Evolutionary conservation across 1,284 basidiomycete species (phyloP).

Genomic region (Leccinum olivaceoglutinosum): DNA sequence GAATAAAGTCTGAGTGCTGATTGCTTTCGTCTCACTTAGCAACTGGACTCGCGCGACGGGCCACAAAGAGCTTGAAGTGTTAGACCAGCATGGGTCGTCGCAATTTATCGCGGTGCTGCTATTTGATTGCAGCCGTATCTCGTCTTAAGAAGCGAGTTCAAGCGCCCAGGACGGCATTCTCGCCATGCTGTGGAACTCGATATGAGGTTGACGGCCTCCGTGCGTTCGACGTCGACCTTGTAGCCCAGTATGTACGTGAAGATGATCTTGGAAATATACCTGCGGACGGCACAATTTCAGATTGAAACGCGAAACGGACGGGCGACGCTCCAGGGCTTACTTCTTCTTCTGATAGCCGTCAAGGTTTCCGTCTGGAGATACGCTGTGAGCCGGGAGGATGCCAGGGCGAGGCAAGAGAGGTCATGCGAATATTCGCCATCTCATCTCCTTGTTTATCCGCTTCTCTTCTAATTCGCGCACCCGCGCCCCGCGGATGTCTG

Average conservation of each 20-base stretch:
- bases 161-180: too few species aligned
- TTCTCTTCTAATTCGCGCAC: constrained; percentile 93
- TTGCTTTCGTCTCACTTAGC: too few species aligned
- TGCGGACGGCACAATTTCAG: constrained; percentile 28
- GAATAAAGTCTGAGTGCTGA: too few species aligned
- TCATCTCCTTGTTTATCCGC: constrained; percentile 91
- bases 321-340: constrained; percentile 44
- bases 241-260: constrained; percentile 99
- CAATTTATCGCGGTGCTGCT: too few species aligned
- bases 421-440: constrained; percentile 93
- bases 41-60: too few species aligned
- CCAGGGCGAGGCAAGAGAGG: constrained; percentile 24
- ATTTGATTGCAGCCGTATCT: too few species aligned
- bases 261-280: constrained; percentile 93
- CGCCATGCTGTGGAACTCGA: constrained; percentile 59
- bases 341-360: constrained; percentile 99
- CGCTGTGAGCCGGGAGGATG: constrained; percentile 2
- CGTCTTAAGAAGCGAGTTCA: too few species aligned
- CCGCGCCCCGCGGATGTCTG: constrained; percentile 90
- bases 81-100: too few species aligned
- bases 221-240: constrained; percentile 97
- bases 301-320: constrained; percentile 8
- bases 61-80: too few species aligned
- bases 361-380: constrained; percentile 78
- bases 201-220: constrained; percentile 99